These are phyloP conservation scores for Colletotrichum brevisporum DNA, from an alignment of 2,329 filamentous ascomycete species.

Conservation along the genomic window DNA sequence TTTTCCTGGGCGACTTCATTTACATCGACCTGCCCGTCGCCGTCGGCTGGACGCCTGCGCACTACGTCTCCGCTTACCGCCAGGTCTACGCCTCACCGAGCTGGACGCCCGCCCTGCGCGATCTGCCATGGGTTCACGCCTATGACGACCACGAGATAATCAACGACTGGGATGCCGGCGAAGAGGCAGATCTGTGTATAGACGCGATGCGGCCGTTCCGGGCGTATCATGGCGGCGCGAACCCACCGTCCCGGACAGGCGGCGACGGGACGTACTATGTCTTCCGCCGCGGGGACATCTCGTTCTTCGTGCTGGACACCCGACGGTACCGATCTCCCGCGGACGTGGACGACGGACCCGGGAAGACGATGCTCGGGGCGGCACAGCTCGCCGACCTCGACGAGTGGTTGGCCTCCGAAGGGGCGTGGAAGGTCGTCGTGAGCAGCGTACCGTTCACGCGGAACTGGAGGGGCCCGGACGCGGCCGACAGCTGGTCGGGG, in stretches of 20 bases:
- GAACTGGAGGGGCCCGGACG: conserved; percentile 73
- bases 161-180: conserved; percentile 78
- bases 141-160: conserved; percentile 80
- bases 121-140: conserved; percentile 78
- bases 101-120: conserved; percentile 59
- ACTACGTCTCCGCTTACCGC: conserved; percentile 61
- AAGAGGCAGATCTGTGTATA: conserved; percentile 71
- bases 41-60: conserved; percentile 39
- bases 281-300: conserved; percentile 73
- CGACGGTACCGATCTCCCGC: conserved; percentile 66
- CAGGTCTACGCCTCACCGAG: conserved; percentile 78
- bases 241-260: conserved; percentile 64
- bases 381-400: conserved; percentile 72
- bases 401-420: conserved; percentile 61
- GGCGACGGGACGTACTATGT: conserved; percentile 72
- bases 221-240: conserved; percentile 75
- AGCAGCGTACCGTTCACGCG: conserved; percentile 78
- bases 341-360: conserved; percentile 55
- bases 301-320: conserved; percentile 79
- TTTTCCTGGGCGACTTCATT: conserved; percentile 70
- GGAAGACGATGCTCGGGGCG: conserved; percentile 71
- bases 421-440: conserved; percentile 75
- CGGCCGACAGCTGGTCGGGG: conserved; percentile 76
- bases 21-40: conserved; percentile 69
- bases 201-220: conserved; percentile 75